Percentiles rank a stretch among this genome's conserved stretches.
These are phyloP conservation scores for Amniculicola lignicola DNA, from an alignment of 495 filamentous ascomycete species.

Conservation along the genomic window DNA sequence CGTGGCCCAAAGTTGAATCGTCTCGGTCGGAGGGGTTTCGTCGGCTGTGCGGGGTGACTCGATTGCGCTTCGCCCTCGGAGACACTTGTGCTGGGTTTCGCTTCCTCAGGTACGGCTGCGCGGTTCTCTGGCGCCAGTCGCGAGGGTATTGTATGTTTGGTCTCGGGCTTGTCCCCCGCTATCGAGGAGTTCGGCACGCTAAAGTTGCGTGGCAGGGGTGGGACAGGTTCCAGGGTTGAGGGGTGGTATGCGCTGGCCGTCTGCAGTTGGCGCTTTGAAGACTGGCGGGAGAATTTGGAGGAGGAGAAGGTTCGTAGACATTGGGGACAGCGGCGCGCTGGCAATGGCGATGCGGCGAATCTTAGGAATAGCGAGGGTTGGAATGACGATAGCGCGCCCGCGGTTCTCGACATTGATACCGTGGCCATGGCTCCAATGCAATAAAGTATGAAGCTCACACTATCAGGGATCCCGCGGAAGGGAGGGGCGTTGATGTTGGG, in stretches of 20 bases:
- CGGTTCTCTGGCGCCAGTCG: slow-evolving; percentile 36
- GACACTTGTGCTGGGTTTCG: slow-evolving; percentile 41
- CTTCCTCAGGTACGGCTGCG: slow-evolving; percentile 1
- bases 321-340: slow-evolving; percentile 45
- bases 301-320: slow-evolving; percentile 67
- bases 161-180: slow-evolving; percentile 49
- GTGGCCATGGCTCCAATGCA: not conserved
- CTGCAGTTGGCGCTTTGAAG: slow-evolving; percentile 62
- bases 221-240: slow-evolving; percentile 61
- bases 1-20: slow-evolving; percentile 71
- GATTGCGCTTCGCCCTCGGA: slow-evolving; percentile 67
- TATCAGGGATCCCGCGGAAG: not conserved
- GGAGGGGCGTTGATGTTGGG: not conserved
- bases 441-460: not conserved
- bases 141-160: slow-evolving; percentile 54
- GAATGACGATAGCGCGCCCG: not conserved
- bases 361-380: slow-evolving; percentile 9
- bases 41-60: slow-evolving; percentile 42
- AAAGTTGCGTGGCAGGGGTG: slow-evolving; percentile 66
- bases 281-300: slow-evolving; percentile 50
- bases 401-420: slow-evolving; percentile 28
- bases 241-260: slow-evolving; percentile 76
- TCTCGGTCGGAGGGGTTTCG: slow-evolving; percentile 46
- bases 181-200: slow-evolving; percentile 68
- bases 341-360: slow-evolving; percentile 18